These are phyloP conservation scores for Mucor circinelloides DNA, from an alignment of 371 early-diverging fungal species.

Conservation along the genomic window DNA sequence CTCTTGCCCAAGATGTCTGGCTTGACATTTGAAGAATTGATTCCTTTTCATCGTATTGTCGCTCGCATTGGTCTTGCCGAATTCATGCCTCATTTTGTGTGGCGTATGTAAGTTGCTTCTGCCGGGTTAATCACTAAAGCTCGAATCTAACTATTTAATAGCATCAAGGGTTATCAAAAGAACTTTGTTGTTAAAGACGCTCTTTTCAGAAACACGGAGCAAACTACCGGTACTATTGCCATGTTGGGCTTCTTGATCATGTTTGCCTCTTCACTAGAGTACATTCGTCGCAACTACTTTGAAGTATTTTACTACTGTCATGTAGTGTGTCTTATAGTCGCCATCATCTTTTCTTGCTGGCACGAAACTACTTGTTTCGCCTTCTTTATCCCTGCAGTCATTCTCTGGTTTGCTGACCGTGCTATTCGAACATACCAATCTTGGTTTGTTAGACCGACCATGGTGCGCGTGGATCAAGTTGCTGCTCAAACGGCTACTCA, in stretches of 20 bases:
- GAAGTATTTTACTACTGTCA: slow-evolving; percentile 47
- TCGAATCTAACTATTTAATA: background rate
- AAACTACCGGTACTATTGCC: slow-evolving; percentile 42
- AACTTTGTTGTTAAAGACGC: slow-evolving; percentile 19
- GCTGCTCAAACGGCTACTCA: slow-evolving; percentile 21
- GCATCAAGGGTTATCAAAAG: slow-evolving; percentile 13
- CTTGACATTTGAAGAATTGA: slow-evolving; percentile 42
- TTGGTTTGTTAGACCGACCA: slow-evolving; percentile 24
- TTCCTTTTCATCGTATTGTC: slow-evolving; percentile 50
- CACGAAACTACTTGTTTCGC: slow-evolving; percentile 40
- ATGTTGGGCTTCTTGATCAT: slow-evolving; percentile 41
- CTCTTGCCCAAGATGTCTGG: slow-evolving; percentile 43
- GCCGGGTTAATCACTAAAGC: slow-evolving; percentile 16
- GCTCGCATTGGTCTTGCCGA: slow-evolving; percentile 44
- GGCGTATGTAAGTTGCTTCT: slow-evolving; percentile 39
- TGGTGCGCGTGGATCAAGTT: slow-evolving; percentile 25
- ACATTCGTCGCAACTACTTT: slow-evolving; percentile 45
- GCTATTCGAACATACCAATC: slow-evolving; percentile 42
- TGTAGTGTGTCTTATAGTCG: slow-evolving; percentile 36
- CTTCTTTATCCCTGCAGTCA: slow-evolving; percentile 39
- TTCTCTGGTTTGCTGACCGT: slow-evolving; percentile 43
- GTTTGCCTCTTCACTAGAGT: slow-evolving; percentile 40
- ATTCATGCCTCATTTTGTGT: slow-evolving; percentile 45
- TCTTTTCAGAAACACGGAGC: slow-evolving; percentile 34
- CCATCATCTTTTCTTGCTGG: slow-evolving; percentile 34